A percentile compares a stretch with the other conserved stretches of the same genome.
Evolutionary conservation across 306 rosid species (phyloP).

Genomic region (Trifolium pratense): DNA sequence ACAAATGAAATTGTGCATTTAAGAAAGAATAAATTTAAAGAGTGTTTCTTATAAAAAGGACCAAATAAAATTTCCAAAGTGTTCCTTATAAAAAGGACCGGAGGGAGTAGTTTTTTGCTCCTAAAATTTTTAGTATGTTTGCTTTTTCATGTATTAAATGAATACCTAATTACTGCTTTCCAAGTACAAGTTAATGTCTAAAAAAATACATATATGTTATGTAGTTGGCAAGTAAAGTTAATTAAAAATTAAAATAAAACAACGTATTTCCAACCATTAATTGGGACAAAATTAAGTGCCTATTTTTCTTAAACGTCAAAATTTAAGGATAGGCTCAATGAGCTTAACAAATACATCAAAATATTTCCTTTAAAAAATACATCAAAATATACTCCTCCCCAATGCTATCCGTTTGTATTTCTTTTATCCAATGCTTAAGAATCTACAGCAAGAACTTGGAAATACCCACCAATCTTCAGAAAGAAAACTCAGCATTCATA

Average conservation of each 20-base stretch:
- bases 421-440: neutral
- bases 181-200: too few relatives aligned
- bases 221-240: neutral
- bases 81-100: too few relatives aligned
- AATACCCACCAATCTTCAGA: neutral
- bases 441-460: neutral
- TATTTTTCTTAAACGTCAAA: neutral
- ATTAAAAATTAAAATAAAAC: too few relatives aligned
- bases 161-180: too few relatives aligned
- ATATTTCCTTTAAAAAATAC: too few relatives aligned
- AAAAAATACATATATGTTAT: neutral
- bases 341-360: neutral
- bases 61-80: too few relatives aligned
- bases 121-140: too few relatives aligned
- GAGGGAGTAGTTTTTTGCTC: too few relatives aligned
- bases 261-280: neutral
- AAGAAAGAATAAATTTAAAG: too few relatives aligned
- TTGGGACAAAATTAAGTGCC: neutral
- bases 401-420: neutral
- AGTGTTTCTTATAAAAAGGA: too few relatives aligned
- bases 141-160: too few relatives aligned
- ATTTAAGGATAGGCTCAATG: neutral
- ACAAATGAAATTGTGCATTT: too few relatives aligned
- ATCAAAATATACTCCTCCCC: conserved; percentile 5
- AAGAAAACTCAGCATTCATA: neutral